Base-by-base conservation (phyloP, 2,329 filamentous ascomycete species). In the Trichoderma koningii region DNA sequence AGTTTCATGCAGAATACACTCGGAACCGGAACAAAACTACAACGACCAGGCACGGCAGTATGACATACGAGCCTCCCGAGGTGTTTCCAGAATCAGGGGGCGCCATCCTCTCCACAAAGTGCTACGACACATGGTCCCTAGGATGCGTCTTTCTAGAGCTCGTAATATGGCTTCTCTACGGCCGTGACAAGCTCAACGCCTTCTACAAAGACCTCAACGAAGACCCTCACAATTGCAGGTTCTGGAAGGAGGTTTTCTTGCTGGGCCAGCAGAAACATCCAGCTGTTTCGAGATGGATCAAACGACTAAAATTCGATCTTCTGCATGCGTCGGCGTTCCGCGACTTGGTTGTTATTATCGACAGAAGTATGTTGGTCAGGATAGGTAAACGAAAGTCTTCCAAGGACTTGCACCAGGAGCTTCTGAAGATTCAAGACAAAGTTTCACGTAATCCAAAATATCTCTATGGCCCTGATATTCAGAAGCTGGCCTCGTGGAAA, bases 121-220 rank as follows among this genome's bases (percentile, higher is more conserved):
- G 30, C 10, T 56, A 56, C 15, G 53, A 56, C 26, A 56, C 21
- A 45, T 56, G 53, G 53, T 42, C 53, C 26, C 15, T 56, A 1
- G 53, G 53, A 9, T 56, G 53, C 38, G 42, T 56, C 21, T 45
- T 56, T 41, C 28, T 56, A 7, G 53, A 56, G 6, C 17, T 56
- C 5, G 19, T 45, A 21, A 56, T 56, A 5, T 56, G 53, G 53
- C 38, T 21, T 14, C 10, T 56, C 7, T 56, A 44, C 5, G 15
- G 3, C 21, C 0, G 7, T 10, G 1, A 26, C 12, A 23, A 15
- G 6, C 17, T 3, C 9, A 7, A 19, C 15, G 1, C 1, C 5
- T 45, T 56, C 6, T 41, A 26, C 7, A 3, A 14, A 3, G 5
- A 17, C 0, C 21, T 30, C 14, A 0, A 5, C 10, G 12, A 12